These are phyloP conservation scores for Nitzschia sp. DNA, from an alignment of 108 stramenopile genomes.

Conservation along the genomic window DNA sequence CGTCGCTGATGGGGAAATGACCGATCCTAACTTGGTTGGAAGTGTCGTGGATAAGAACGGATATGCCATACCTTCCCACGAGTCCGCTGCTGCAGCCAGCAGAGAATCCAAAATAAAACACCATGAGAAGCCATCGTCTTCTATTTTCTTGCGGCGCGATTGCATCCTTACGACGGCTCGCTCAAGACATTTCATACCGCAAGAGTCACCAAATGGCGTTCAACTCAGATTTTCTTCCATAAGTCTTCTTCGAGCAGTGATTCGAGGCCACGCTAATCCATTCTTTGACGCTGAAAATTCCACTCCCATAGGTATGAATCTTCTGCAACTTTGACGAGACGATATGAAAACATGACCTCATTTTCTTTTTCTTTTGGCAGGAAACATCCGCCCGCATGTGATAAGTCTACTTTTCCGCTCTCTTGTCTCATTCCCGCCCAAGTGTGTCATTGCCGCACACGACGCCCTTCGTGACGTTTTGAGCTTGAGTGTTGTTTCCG, in stretches of 20 bases:
- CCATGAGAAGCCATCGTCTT: constrained; percentile 35
- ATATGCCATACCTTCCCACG: constrained; percentile 46
- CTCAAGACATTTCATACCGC: constrained; percentile 43
- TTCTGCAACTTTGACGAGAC: not conserved
- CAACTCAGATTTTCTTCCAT: constrained; percentile 78
- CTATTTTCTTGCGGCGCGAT: constrained; percentile 60
- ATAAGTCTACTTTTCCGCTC: constrained; percentile 81
- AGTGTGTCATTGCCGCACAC: constrained; percentile 62
- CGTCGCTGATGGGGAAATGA: constrained; percentile 87
- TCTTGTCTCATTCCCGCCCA: constrained; percentile 59
- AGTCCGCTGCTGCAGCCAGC: not conserved
- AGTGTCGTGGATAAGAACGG: constrained; percentile 82
- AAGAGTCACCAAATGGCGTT: constrained; percentile 68
- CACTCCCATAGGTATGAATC: constrained; percentile 63
- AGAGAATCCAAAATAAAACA: constrained; percentile 18
- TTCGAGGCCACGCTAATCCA: constrained; percentile 53
- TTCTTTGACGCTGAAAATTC: constrained; percentile 77
- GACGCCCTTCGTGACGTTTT: constrained; percentile 71
- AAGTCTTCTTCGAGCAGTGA: constrained; percentile 63
- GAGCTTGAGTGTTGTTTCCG: constrained; percentile 42
- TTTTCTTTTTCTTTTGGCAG: constrained; percentile 26
- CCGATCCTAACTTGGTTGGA: constrained; percentile 52
- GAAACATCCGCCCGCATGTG: constrained; percentile 84
- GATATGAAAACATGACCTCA: not conserved
- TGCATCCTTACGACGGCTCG: constrained; percentile 46